Percentiles rank a stretch among this genome's conserved stretches.
Evolutionary conservation across 2,329 filamentous ascomycete species (phyloP).

Genomic region (Cytospora schulzeri): DNA sequence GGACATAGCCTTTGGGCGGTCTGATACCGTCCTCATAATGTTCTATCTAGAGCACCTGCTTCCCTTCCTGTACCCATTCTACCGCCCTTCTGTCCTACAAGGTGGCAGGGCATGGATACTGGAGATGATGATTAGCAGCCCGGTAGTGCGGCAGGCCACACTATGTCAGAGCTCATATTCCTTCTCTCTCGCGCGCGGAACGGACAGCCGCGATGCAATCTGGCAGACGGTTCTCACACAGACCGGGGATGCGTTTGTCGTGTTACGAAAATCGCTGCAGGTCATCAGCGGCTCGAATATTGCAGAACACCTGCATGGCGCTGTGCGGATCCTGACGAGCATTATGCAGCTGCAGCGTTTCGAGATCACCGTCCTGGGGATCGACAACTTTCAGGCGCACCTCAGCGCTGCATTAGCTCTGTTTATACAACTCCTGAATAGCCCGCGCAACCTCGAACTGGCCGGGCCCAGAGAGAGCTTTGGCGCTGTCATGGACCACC

Average conservation of each 20-base stretch:
- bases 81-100: conserved; percentile 30
- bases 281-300: conserved; percentile 6
- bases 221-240: conserved; percentile 33
- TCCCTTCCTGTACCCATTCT: conserved; percentile 35
- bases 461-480: background rate
- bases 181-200: conserved; percentile 28
- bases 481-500: conserved; percentile 27
- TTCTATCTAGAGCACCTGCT: conserved; percentile 34
- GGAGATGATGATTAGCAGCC: conserved; percentile 30
- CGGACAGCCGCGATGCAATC: conserved; percentile 16
- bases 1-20: background rate
- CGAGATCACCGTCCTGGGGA: conserved; percentile 39
- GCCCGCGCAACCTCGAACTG: conserved; percentile 8
- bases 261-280: background rate
- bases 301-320: conserved; percentile 30
- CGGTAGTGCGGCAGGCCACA: conserved; percentile 30
- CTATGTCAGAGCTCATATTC: conserved; percentile 33
- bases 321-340: conserved; percentile 40
- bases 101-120: conserved; percentile 27
- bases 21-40: conserved; percentile 31
- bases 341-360: conserved; percentile 47
- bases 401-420: conserved; percentile 45
- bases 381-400: conserved; percentile 47
- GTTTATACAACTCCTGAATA: conserved; percentile 40
- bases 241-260: conserved; percentile 31